phyloP scores from a whole-genome alignment of 148 eudicot genomes.

The Rhododendron ferrugineum region DNA sequence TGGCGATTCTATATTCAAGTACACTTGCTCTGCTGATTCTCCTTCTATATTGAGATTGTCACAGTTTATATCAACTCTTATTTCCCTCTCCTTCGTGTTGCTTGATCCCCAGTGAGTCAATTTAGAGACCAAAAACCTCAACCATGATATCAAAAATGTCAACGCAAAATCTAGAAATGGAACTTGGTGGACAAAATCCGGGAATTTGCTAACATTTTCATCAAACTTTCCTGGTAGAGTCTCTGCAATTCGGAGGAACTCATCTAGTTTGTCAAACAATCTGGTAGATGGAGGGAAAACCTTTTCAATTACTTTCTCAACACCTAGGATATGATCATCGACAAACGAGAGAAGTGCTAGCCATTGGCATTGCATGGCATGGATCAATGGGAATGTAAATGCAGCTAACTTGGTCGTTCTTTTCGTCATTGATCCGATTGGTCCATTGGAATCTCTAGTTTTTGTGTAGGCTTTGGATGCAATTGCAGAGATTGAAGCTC shows the following conservation, averaged over 20 bases:
- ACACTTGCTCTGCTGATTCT: neutral
- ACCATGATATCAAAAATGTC: conserved; percentile 23
- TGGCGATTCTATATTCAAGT: neutral
- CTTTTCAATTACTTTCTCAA: conserved; percentile 29
- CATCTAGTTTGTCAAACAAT: conserved; percentile 44
- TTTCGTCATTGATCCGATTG: conserved; percentile 35
- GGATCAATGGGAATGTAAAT: conserved; percentile 25
- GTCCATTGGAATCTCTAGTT: conserved; percentile 22
- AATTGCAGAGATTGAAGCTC: conserved; percentile 28
- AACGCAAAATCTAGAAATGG: conserved; percentile 34
- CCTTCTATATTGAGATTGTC: conserved; percentile 2
- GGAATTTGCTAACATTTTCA: conserved; percentile 18
- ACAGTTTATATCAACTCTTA: conserved; percentile 34
- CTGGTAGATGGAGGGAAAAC: conserved; percentile 38
- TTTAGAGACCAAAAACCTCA: conserved; percentile 23
- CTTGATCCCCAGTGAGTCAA: conserved; percentile 29
- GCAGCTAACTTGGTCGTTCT: conserved; percentile 13
- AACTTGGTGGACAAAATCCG: conserved; percentile 26
- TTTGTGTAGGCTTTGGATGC: conserved; percentile 26
- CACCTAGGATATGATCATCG: conserved; percentile 37
- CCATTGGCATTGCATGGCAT: conserved; percentile 27
- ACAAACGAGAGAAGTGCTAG: conserved; percentile 33
- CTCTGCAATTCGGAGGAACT: conserved; percentile 29
- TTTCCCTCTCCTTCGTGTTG: conserved; percentile 48
- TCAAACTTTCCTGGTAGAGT: conserved; percentile 41